Percentiles rank a stretch among this genome's conserved stretches.
Evolutionary conservation across 371 early-diverging fungal species (phyloP).

Genomic region (Mortierella sp.): DNA sequence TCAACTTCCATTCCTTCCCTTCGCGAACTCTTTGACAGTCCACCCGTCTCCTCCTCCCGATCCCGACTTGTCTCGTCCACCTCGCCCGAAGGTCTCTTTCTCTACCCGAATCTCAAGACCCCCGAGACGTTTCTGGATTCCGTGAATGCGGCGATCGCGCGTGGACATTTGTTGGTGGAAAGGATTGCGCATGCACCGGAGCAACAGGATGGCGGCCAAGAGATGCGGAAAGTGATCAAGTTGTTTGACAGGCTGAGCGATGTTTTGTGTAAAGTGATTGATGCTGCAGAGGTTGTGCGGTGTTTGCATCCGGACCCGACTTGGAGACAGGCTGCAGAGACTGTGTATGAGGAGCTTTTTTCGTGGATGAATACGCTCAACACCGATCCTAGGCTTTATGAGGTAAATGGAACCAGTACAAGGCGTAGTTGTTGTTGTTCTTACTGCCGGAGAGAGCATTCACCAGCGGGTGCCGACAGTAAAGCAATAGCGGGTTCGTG

Average conservation of each 20-base stretch:
- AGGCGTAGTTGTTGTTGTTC: neutral
- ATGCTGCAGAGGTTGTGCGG: slow-evolving; percentile 93
- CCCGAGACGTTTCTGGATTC: slow-evolving; percentile 53
- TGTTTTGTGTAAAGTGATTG: slow-evolving; percentile 90
- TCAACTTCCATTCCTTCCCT: slow-evolving; percentile 21
- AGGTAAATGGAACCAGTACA: slow-evolving; percentile 59
- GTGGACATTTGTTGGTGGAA: slow-evolving; percentile 70
- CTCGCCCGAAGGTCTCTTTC: slow-evolving; percentile 40
- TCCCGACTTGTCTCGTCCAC: slow-evolving; percentile 25
- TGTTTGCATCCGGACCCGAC: slow-evolving; percentile 86
- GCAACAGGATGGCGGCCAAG: slow-evolving; percentile 60
- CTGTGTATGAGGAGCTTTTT: slow-evolving; percentile 80
- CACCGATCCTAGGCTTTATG: slow-evolving; percentile 88
- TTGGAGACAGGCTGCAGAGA: slow-evolving; percentile 84
- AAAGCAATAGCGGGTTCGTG: neutral
- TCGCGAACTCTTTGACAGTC: slow-evolving; percentile 50
- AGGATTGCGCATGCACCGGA: slow-evolving; percentile 71
- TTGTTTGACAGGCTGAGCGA: slow-evolving; percentile 92
- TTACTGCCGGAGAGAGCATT: neutral
- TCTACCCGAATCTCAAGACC: slow-evolving; percentile 42
- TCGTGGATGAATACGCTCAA: slow-evolving; percentile 94
- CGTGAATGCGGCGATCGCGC: slow-evolving; percentile 57
- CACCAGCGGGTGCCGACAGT: neutral
- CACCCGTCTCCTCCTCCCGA: slow-evolving; percentile 23
- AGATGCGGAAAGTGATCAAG: slow-evolving; percentile 82